Base-by-base conservation (phyloP, 768 basidiomycete genomes). In the Imleria badia region DNA sequence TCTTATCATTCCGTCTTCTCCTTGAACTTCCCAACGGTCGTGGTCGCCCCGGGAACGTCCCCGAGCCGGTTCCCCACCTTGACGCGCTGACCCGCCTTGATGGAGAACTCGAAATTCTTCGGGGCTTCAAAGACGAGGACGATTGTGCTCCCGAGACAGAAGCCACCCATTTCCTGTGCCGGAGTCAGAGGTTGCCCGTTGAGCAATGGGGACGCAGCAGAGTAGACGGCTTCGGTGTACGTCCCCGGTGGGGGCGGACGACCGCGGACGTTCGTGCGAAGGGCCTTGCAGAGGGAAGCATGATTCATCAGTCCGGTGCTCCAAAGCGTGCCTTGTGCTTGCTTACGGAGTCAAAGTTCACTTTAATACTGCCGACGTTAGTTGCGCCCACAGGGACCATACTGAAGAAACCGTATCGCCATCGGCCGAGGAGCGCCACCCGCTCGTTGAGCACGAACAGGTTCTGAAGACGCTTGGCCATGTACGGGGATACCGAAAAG, bases 351-450 rank as follows among this genome's bases (percentile, higher is more conserved):
- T 99, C 97, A 71, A 99, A 99, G 69, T 97, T 95, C 67, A 99
- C 81, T 60, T 88, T 87, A 73, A 99, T 98, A 59, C 87, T 90
- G 6, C 97, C 97, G 48, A 98, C 97, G 69, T 99, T 98, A 12
- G 96, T 98, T 3, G 97, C 97, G 3, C 97, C 97, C 29, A 99
- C 96, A 11, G 97, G 97, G 0, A 97, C 85, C 94, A 98, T 98
- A 26, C 88, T 78, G 71, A 97, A 99, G 79, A 98, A 98, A 2
- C 97, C 97, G 63, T 97, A 76, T 66, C 84, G 85, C 97, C 97
- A 98, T 51, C 92, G 76, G 7, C 97, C 97, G 30, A 98, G 83
- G 20, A 99, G 78, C 2, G 95, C 94, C 10, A 98, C 96, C 22
- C 97, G 86, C 74, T 99, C 97, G 67, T 99, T 98, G n/a, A 99